Evolutionary conservation across 1,284 basidiomycete species (phyloP), one percentile per base, ranked within the genome.

Genomic region (Rugiboletus extremiorientalis): DNA sequence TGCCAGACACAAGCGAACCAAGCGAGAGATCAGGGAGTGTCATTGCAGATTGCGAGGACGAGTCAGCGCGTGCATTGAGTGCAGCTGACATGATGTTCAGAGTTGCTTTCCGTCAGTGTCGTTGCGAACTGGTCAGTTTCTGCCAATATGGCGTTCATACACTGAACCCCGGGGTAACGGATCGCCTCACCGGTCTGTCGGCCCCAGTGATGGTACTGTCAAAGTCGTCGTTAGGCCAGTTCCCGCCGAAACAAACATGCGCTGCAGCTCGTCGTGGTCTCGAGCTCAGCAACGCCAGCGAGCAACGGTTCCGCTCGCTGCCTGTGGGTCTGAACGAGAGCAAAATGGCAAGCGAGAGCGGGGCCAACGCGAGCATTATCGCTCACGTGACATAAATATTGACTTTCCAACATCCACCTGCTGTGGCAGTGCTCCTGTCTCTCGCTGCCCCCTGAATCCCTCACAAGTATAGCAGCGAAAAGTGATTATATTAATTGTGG

Each of bases 11-110:
- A 20, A 85, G 71, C 5, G 85, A 86, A 48, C 82, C 84, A 0
- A 88, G 76, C 4, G 86, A 88, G 40, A 89, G 70, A 63, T 89
- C 87, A 16, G 82, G 83, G 47, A 82, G 80, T 1, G 77, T 78
- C 49, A 74, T 70, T 18, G 68, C 63, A 2, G 79, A 82, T 50
- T 79, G 79, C 10, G 66, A 66, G 5, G 79, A 80, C 23, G 67
- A 58, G 42, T 68, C 69, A 16, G 63, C 69, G 5, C 63, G 63
- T 36, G 65, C 56, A 44, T 67, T 65, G 33, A 65, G 60, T 27
- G 65, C 51, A 1, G 56, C 44, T 6, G 66, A 68, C 66, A 68
- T 67, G 51, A 28, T 50, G 23, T 12, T 37, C 14, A 23, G 40
- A 9, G 38, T 36, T 40, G 42, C 20, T n/a, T n/a, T n/a, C n/a